Evolutionary conservation across 1,139 yeast species (phyloP).

Genomic region (Protomyces macrosporus): DNA sequence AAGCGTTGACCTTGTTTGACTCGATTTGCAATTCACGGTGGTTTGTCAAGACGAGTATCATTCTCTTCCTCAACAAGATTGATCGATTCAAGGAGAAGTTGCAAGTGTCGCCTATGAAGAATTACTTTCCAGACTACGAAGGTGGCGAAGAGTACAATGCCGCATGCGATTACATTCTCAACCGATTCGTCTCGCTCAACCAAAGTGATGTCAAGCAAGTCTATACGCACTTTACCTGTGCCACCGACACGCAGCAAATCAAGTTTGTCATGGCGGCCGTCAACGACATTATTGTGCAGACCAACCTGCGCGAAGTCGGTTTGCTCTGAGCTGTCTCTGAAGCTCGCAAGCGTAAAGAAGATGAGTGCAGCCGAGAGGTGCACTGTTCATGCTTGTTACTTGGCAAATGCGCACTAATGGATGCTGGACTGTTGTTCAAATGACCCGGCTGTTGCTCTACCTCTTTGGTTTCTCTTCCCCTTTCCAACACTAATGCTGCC

Average conservation of each 20-base stretch:
- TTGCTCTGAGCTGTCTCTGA: conserved; percentile 37
- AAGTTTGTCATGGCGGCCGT: conserved; percentile 60
- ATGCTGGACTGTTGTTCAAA: too few relatives aligned
- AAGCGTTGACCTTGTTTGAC: conserved; percentile 77
- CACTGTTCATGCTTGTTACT: background rate
- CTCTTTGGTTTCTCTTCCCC: too few relatives aligned
- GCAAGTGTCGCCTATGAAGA: conserved; percentile 54
- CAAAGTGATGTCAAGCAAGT: conserved; percentile 57
- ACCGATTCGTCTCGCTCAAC: conserved; percentile 57
- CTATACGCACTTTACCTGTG: conserved; percentile 90
- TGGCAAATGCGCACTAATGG: too few relatives aligned
- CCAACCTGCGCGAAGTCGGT: conserved; percentile 77
- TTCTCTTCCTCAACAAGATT: conserved; percentile 79
- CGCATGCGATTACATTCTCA: conserved; percentile 63
- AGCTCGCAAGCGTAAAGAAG: background rate
- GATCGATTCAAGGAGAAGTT: conserved; percentile 76
- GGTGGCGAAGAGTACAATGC: conserved; percentile 53
- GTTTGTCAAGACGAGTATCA: conserved; percentile 82
- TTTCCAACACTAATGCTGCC: too few relatives aligned
- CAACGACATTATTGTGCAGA: conserved; percentile 82
- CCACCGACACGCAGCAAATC: conserved; percentile 67
- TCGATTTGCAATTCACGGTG: conserved; percentile 79
- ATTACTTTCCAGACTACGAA: conserved; percentile 61
- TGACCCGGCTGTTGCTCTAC: too few relatives aligned
- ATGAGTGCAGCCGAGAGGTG: background rate